A percentile compares a stretch with the other conserved stretches of the same genome.
Evolutionary conservation across 352 stramenopile genomes (phyloP).

Genomic region (Phytophthora cryptogea): DNA sequence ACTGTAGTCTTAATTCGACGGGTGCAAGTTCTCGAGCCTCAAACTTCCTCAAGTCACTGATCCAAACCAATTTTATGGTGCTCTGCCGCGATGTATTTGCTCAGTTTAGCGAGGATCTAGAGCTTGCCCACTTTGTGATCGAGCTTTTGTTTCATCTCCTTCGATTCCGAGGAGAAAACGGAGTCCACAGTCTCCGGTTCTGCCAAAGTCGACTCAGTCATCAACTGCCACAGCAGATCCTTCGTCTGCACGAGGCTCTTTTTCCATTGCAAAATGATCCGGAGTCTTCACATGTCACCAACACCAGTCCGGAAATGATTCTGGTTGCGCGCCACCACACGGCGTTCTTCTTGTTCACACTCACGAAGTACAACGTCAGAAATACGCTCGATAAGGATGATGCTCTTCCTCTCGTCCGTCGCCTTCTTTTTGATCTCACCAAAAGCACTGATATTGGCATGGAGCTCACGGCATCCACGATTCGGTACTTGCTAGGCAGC

Average conservation of each 20-base stretch:
- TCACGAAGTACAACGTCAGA: slow-evolving; percentile 39
- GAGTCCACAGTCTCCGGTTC: slow-evolving; percentile 28
- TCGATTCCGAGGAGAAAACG: slow-evolving; percentile 6
- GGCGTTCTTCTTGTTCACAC: slow-evolving; percentile 38
- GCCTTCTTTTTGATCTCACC: slow-evolving; percentile 16
- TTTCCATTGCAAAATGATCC: slow-evolving; percentile 4
- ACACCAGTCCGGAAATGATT: neutral
- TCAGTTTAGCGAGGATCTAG: slow-evolving; percentile 24
- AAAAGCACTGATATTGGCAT: neutral
- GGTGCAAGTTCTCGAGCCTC: neutral
- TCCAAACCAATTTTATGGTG: slow-evolving; percentile 27
- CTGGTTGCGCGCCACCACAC: slow-evolving; percentile 13
- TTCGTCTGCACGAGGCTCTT: slow-evolving; percentile 26
- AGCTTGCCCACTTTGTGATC: slow-evolving; percentile 26
- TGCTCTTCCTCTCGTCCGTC: slow-evolving; percentile 8
- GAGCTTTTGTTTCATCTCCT: slow-evolving; percentile 34
- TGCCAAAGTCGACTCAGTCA: slow-evolving; percentile 32
- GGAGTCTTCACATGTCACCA: neutral
- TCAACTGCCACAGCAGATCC: slow-evolving; percentile 29
- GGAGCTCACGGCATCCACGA: slow-evolving; percentile 13
- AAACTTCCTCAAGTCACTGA: slow-evolving; percentile 9
- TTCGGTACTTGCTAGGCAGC: slow-evolving; percentile 34
- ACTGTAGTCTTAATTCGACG: neutral
- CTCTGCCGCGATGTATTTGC: slow-evolving; percentile 24
- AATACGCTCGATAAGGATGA: slow-evolving; percentile 24